phyloP scores from a whole-genome alignment of 2,329 filamentous ascomycete genomes.

The Colletotrichum lindemuthianum region DNA sequence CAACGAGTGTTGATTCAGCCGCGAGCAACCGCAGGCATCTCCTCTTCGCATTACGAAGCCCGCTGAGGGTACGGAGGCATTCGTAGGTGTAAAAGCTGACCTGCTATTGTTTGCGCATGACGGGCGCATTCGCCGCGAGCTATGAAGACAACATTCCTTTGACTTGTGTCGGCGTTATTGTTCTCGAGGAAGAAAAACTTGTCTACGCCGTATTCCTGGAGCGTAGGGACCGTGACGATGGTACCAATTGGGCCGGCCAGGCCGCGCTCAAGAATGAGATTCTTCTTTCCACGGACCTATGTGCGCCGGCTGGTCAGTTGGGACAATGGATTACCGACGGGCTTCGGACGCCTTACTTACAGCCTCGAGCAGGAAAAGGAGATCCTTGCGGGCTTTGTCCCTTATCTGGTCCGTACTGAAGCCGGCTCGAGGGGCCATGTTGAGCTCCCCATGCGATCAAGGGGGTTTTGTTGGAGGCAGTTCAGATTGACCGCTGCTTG shows the following conservation, averaged over 20 bases:
- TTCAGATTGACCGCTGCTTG: conserved; percentile 30
- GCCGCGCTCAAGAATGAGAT: conserved; percentile 90
- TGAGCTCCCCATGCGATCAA: conserved; percentile 60
- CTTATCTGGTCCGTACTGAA: conserved; percentile 82
- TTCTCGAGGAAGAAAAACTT: conserved; percentile 98
- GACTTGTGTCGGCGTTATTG: conserved; percentile 91
- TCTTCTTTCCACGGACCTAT: conserved; percentile 98
- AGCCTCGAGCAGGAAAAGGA: conserved; percentile 91
- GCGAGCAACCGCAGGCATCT: too few species aligned
- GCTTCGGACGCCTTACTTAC: conserved; percentile 69
- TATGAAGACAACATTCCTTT: conserved; percentile 95
- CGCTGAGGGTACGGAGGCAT: too few species aligned
- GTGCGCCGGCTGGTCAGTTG: conserved; percentile 17
- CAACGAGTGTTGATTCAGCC: neutral
- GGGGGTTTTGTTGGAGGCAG: conserved; percentile 9
- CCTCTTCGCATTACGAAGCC: too few species aligned
- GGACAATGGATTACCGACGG: conserved; percentile 2
- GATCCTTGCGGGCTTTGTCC: conserved; percentile 85
- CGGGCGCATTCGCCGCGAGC: conserved; percentile 88
- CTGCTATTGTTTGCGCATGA: conserved; percentile 86
- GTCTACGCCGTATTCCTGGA: conserved; percentile 97
- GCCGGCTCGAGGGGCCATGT: conserved; percentile 75
- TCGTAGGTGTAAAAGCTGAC: conserved; percentile 62
- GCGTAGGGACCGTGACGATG: conserved; percentile 92
- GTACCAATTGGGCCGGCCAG: conserved; percentile 90